Conservation (phyloP, 768 basidiomycete genomes). For the Trametes maxima region DNA sequence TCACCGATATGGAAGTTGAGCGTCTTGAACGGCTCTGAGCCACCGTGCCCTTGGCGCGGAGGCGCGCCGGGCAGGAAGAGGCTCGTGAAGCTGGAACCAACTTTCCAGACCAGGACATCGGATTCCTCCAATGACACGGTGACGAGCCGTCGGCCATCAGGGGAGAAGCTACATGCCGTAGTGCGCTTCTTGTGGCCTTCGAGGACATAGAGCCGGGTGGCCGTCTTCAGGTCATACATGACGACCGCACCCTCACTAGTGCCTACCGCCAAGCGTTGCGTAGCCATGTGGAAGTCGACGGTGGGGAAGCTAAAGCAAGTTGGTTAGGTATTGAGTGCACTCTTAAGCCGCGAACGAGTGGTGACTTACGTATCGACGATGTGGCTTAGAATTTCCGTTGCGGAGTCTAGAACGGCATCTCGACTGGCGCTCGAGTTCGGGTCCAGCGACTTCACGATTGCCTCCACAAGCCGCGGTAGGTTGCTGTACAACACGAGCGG, state of each 20-base stretch:
- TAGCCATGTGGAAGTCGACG: conserved; percentile 88
- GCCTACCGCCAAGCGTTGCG: conserved; percentile 90
- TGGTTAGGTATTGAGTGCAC: neutral
- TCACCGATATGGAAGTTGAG: conserved; percentile 83
- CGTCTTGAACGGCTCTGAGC: conserved; percentile 87
- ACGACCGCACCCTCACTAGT: conserved; percentile 92
- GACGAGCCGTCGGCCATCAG: conserved; percentile 88
- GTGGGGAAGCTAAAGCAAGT: conserved; percentile 70
- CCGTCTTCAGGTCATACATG: conserved; percentile 97
- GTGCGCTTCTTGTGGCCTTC: conserved; percentile 86
- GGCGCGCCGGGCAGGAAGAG: conserved; percentile 92
- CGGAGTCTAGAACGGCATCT: conserved; percentile 87
- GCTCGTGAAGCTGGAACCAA: conserved; percentile 85
- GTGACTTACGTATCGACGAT: conserved; percentile 85
- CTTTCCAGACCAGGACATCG: conserved; percentile 91
- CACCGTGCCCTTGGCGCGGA: conserved; percentile 82
- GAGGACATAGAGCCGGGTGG: conserved; percentile 91
- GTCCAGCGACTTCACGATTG: conserved; percentile 95
- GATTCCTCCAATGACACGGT: conserved; percentile 87
- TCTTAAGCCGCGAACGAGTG: neutral
- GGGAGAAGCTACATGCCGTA: conserved; percentile 87
- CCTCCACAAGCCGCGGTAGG: conserved; percentile 86
- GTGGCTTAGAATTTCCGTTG: conserved; percentile 91
- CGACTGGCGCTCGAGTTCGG: conserved; percentile 77
- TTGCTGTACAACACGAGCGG: conserved; percentile 84